Conservation (phyloP, 495 filamentous ascomycete genomes). For the Pseudotulostoma volvatum region DNA sequence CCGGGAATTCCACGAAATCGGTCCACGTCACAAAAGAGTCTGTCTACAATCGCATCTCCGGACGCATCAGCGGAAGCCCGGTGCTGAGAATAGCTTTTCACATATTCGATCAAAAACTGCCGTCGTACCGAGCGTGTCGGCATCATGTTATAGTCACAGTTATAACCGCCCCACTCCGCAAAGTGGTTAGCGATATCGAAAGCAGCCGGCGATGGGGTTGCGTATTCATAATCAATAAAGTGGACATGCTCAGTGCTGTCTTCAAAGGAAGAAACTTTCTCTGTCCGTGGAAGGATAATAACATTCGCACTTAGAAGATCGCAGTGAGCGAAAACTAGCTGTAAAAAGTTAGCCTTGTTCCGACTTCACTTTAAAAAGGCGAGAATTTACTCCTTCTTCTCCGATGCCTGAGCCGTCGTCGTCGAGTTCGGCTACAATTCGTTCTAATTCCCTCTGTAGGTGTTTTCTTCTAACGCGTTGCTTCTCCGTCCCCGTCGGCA, state of each 20-base stretch:
- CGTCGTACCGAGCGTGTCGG: slow-evolving; percentile 64
- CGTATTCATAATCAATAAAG: slow-evolving; percentile 98
- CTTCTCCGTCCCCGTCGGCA: slow-evolving; percentile 52
- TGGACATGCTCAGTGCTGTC: slow-evolving; percentile 38
- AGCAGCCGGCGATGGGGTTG: slow-evolving; percentile 83
- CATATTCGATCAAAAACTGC: slow-evolving; percentile 72
- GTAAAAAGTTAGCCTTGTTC: slow-evolving; percentile 11
- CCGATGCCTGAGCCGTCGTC: slow-evolving; percentile 52
- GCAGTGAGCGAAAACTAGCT: slow-evolving; percentile 89
- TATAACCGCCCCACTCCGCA: slow-evolving; percentile 94
- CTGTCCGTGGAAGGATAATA: slow-evolving; percentile 51
- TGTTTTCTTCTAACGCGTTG: slow-evolving; percentile 46
- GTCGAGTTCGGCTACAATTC: slow-evolving; percentile 50
- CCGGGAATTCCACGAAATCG: slow-evolving; percentile 78
- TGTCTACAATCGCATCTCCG: slow-evolving; percentile 42
- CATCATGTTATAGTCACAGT: slow-evolving; percentile 75
- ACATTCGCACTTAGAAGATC: slow-evolving; percentile 92
- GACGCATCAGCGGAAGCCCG: slow-evolving; percentile 26
- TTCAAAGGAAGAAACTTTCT: slow-evolving; percentile 13
- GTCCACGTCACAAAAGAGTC: slow-evolving; percentile 66
- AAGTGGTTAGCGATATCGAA: slow-evolving; percentile 99
- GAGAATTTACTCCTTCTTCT: slow-evolving; percentile 41
- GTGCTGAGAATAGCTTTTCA: slow-evolving; percentile 33
- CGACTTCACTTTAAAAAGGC: slow-evolving; percentile 2
- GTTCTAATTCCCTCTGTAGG: slow-evolving; percentile 61